These are phyloP conservation scores for Alloascoidea africana DNA, from an alignment of 805 yeast genomes.

Conservation along the genomic window DNA sequence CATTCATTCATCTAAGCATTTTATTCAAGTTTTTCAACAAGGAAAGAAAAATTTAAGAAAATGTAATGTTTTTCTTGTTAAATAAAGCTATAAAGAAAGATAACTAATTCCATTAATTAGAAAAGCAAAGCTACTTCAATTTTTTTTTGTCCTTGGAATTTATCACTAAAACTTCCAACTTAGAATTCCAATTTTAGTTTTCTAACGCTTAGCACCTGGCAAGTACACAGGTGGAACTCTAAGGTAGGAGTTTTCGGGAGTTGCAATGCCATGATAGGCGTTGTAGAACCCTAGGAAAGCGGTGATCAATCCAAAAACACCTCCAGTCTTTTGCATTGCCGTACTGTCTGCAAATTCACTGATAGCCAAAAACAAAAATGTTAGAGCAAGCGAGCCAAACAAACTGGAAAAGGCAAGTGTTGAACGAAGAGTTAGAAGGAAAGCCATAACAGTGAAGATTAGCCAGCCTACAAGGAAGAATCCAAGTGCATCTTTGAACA, in stretches of 20 bases:
- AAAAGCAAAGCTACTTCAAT: no score
- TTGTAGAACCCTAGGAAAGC: conserved; percentile 55
- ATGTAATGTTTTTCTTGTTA: no score
- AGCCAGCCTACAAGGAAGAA: conserved; percentile 34
- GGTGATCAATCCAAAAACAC: conserved; percentile 46
- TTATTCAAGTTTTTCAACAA: no score
- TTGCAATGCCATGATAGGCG: conserved; percentile 58
- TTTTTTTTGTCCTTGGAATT: no score
- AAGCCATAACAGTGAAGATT: conserved; percentile 28
- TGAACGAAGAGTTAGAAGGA: conserved; percentile 27
- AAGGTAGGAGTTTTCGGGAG: conserved; percentile 45
- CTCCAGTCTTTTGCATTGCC: conserved; percentile 35
- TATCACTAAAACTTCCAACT: no score
- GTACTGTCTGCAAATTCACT: conserved; percentile 32
- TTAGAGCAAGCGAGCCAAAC: conserved; percentile 29
- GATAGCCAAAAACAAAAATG: conserved; percentile 31
- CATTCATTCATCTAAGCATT: no score
- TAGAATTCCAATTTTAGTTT: no score
- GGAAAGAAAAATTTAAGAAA: no score
- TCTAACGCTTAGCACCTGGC: conserved; percentile 24
- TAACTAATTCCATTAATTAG: no score
- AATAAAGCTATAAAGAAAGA: no score
- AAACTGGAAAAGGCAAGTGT: conserved; percentile 31
- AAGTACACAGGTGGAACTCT: conserved; percentile 33
- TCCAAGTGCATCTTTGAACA: conserved; percentile 27